These are phyloP conservation scores for Aspergillus fijiensis DNA, from an alignment of 2,329 filamentous ascomycete genomes.

Conservation along the genomic window DNA sequence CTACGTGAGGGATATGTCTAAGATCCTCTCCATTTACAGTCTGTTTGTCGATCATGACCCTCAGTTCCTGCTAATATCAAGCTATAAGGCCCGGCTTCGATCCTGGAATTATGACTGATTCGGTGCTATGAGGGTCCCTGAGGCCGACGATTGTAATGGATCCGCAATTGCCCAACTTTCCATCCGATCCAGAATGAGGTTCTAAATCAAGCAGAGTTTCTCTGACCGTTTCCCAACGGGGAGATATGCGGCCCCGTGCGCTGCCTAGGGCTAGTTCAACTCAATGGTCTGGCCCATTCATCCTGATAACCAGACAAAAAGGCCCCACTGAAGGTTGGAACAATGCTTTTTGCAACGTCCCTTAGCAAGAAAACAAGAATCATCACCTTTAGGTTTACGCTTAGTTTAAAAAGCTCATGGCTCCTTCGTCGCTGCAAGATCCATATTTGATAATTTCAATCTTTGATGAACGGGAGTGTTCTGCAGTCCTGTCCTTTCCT, in stretches of 20 bases:
- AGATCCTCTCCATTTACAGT: background rate
- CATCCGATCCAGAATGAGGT: background rate
- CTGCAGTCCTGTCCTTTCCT: background rate
- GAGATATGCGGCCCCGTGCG: background rate
- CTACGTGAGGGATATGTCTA: too few relatives aligned
- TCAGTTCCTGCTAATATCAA: conserved; percentile 10
- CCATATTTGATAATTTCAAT: background rate
- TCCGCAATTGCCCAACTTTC: conserved; percentile 3
- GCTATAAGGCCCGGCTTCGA: conserved; percentile 18
- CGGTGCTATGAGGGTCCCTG: background rate
- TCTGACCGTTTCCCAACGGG: conserved; percentile 5
- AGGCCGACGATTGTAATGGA: conserved; percentile 2
- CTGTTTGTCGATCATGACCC: conserved; percentile 18
- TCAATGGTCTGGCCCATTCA: conserved; percentile 3
- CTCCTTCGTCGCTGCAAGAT: background rate
- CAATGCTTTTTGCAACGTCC: background rate
- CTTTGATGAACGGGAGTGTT: background rate
- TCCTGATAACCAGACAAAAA: conserved; percentile 18
- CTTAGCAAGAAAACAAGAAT: background rate
- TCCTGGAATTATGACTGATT: conserved; percentile 16
- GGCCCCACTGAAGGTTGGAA: conserved; percentile 11
- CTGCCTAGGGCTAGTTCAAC: conserved; percentile 1
- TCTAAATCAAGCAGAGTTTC: conserved; percentile 5
- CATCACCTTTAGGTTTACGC: background rate
- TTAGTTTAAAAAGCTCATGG: background rate